Evolutionary conservation across 257 asterid species (phyloP).

Genomic region (Ajuga chamaepitys): DNA sequence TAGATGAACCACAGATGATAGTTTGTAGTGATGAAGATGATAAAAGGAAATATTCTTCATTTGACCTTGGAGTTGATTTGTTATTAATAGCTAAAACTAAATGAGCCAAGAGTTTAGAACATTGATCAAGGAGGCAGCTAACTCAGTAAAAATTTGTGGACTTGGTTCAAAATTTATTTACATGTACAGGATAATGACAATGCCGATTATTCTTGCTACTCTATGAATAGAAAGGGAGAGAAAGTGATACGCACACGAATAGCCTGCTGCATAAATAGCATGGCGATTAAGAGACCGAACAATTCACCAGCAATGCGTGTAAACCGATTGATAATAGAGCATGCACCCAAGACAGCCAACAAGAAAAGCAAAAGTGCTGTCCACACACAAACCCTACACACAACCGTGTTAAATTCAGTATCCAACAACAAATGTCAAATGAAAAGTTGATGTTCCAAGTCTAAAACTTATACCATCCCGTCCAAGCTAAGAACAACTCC

Average conservation of each 20-base stretch:
- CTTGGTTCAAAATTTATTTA: too few species aligned
- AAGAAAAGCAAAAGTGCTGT: constrained; percentile 85
- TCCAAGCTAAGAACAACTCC: constrained; percentile 76
- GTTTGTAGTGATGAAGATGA: neutral
- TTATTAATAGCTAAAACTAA: constrained; percentile 4
- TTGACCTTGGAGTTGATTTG: neutral
- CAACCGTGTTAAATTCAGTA: constrained; percentile 10
- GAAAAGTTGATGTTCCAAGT: constrained; percentile 2
- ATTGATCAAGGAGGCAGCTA: neutral
- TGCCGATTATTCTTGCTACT: neutral
- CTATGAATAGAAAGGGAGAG: neutral
- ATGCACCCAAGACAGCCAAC: constrained; percentile 91
- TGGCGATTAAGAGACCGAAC: constrained; percentile 89
- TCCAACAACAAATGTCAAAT: constrained; percentile 1
- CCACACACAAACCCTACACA: constrained; percentile 93
- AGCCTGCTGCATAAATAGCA: constrained; percentile 99
- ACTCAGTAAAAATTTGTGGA: too few species aligned
- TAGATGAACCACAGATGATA: neutral
- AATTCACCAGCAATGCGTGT: constrained; percentile 96
- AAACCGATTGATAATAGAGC: constrained; percentile 88
- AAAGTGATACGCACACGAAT: constrained; percentile 61
- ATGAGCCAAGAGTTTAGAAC: neutral
- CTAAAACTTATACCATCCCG: constrained; percentile 63
- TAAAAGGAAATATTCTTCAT: neutral
- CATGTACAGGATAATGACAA: too few species aligned